phyloP scores from a whole-genome alignment of 106 monocot genomes.

The Allium cepa region DNA sequence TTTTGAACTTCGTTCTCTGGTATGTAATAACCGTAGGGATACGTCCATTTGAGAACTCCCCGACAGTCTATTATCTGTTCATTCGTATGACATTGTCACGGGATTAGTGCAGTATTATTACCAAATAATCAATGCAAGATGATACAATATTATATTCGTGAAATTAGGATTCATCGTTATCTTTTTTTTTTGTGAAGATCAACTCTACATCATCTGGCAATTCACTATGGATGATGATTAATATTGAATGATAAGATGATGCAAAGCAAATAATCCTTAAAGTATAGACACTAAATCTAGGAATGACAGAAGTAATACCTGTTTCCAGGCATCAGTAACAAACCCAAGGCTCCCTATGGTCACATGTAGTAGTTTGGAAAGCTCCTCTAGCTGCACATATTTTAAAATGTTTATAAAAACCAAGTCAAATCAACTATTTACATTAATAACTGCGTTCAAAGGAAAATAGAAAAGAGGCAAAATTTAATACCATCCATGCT shows the following conservation, averaged over 20 bases:
- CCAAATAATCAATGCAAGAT: no score
- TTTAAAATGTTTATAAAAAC: no score
- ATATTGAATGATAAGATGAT: no score
- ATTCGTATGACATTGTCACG: not conserved
- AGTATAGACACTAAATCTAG: not conserved
- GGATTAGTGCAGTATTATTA: no score
- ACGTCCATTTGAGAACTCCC: constrained; percentile 88
- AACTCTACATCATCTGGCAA: no score
- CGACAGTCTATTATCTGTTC: constrained; percentile 76
- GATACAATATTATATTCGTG: no score
- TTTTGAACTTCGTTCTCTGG: constrained; percentile 75
- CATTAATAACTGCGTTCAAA: no score
- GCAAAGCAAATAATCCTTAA: no score
- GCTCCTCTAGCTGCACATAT: constrained; percentile 3
- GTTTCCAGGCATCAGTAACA: not conserved
- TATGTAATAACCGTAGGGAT: constrained; percentile 83
- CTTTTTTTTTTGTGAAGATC: no score
- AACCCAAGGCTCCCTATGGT: not conserved
- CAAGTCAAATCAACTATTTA: no score
- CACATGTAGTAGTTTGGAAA: not conserved
- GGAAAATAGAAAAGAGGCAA: not conserved
- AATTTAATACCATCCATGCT: not conserved
- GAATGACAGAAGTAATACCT: constrained; percentile 1
- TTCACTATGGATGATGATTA: no score
- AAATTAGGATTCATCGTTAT: no score